Evolutionary conservation across 2,329 filamentous ascomycete species (phyloP).

Genomic region (Helotiales sp.): DNA sequence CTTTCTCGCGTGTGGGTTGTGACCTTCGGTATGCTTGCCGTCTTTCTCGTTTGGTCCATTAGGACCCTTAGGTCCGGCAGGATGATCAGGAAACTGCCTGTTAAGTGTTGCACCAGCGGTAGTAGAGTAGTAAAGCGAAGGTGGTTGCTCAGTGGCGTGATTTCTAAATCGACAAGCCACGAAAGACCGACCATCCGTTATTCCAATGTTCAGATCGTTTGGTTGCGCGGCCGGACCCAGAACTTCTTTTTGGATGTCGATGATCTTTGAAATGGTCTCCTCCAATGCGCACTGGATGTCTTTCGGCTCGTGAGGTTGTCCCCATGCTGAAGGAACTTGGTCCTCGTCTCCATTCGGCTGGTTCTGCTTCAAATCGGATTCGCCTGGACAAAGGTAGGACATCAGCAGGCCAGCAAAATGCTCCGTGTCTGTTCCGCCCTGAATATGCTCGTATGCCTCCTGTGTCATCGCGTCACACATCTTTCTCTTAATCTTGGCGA

Average conservation of each 20-base stretch:
- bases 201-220: slow-evolving; percentile 52
- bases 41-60: slow-evolving; percentile 28
- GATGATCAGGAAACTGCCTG: slow-evolving; percentile 49
- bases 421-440: slow-evolving; percentile 54
- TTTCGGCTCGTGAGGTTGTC: slow-evolving; percentile 41
- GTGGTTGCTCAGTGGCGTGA: slow-evolving; percentile 50
- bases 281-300: slow-evolving; percentile 47
- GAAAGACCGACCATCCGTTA: slow-evolving; percentile 49
- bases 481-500: slow-evolving; percentile 46
- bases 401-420: slow-evolving; percentile 46
- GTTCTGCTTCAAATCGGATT: not conserved
- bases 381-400: slow-evolving; percentile 27
- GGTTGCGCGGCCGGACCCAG: slow-evolving; percentile 43
- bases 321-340: slow-evolving; percentile 35
- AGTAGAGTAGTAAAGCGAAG: slow-evolving; percentile 50
- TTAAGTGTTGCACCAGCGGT: slow-evolving; percentile 53
- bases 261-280: slow-evolving; percentile 42
- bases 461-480: slow-evolving; percentile 45
- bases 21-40: slow-evolving; percentile 15
- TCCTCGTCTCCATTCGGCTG: slow-evolving; percentile 3
- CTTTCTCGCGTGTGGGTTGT: slow-evolving; percentile 31
- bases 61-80: slow-evolving; percentile 40
- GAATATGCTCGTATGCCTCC: slow-evolving; percentile 48
- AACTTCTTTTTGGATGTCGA: slow-evolving; percentile 43
- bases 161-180: slow-evolving; percentile 54